These are phyloP conservation scores for Pleurozium schreberi DNA, from an alignment of 225 moss, liverwort and hornwort species.

Conservation along the genomic window DNA sequence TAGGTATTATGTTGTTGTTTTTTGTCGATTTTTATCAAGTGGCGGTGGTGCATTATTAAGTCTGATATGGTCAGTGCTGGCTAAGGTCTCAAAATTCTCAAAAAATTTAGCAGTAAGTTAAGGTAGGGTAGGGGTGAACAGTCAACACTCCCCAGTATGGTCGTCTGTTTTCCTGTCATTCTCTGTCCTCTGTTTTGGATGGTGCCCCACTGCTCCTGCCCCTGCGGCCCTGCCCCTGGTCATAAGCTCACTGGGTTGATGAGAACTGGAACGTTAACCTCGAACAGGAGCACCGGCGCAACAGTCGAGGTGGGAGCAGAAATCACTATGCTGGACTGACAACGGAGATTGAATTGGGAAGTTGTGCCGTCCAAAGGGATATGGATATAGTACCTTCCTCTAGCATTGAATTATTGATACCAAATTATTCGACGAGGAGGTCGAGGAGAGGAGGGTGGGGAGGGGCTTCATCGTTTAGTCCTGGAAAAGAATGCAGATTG, in stretches of 20 bases:
- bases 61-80: background rate
- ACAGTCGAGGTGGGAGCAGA: background rate
- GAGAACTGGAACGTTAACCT: background rate
- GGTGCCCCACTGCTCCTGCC: too few species aligned
- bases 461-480: background rate
- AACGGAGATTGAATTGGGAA: background rate
- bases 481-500: background rate
- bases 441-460: rapidly evolving
- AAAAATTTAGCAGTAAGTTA: background rate
- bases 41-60: background rate
- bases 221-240: background rate
- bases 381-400: background rate
- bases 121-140: background rate
- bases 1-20: background rate
- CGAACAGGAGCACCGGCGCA: background rate
- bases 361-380: background rate
- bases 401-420: background rate
- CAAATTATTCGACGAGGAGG: background rate
- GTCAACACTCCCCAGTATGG: background rate
- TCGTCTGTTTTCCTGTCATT: background rate
- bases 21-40: background rate
- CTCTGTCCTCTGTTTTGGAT: background rate
- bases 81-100: background rate
- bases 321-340: background rate
- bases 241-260: background rate